These are phyloP conservation scores for Butyriboletus appendiculatus DNA, from an alignment of 1,284 basidiomycete genomes.

Conservation along the genomic window DNA sequence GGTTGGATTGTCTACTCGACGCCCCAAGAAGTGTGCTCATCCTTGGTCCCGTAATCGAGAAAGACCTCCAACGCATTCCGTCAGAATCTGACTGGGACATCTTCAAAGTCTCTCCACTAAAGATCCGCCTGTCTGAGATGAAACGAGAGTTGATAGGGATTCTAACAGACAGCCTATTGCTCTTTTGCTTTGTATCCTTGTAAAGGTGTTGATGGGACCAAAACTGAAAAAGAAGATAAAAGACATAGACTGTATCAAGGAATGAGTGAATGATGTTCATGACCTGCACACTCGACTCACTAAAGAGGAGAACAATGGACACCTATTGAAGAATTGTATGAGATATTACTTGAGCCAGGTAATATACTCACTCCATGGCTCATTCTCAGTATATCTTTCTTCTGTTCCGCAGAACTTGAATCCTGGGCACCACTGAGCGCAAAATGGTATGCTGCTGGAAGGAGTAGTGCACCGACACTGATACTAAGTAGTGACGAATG, in stretches of 20 bases:
- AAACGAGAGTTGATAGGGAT: constrained; percentile 36
- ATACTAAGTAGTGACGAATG: constrained; percentile 83
- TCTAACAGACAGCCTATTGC: constrained; percentile 40
- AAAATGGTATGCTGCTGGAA: constrained; percentile 80
- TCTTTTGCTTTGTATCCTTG: constrained; percentile 53
- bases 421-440: constrained; percentile 45
- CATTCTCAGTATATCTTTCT: constrained; percentile 73
- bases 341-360: not conserved
- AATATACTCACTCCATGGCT: constrained; percentile 71
- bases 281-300: constrained; percentile 40
- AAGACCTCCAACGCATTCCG: constrained; percentile 16
- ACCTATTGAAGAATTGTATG: constrained; percentile 42
- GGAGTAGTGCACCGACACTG: constrained; percentile 75
- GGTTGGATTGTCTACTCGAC: constrained; percentile 8
- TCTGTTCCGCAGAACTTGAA: constrained; percentile 40
- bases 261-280: constrained; percentile 4
- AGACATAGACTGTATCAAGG: constrained; percentile 55
- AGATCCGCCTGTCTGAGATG: constrained; percentile 27
- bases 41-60: constrained; percentile 12
- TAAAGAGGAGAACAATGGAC: constrained; percentile 68
- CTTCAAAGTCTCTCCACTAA: constrained; percentile 24
- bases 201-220: constrained; percentile 87
- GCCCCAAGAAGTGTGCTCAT: constrained; percentile 5
- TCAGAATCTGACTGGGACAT: constrained; percentile 27
- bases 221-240: constrained; percentile 85